phyloP scores from a whole-genome alignment of 345 rosid genomes.

The Hypericum perforatum region DNA sequence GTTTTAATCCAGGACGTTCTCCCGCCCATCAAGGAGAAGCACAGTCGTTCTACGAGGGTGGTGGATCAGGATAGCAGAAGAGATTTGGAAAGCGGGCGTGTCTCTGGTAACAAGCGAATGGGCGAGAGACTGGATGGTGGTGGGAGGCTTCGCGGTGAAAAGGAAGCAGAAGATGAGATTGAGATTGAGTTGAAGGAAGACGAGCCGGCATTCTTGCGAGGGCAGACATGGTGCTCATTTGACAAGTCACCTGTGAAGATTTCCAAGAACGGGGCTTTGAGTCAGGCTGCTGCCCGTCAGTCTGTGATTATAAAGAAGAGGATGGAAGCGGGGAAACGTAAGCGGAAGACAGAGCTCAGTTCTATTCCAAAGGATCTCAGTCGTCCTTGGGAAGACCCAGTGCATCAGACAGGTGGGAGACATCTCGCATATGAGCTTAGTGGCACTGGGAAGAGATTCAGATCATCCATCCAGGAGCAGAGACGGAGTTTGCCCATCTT shows the following conservation, averaged over 20 bases:
- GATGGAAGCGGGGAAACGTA: conserved; percentile 70
- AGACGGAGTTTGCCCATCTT: conserved; percentile 85
- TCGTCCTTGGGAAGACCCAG: conserved; percentile 96
- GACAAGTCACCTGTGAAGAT: conserved; percentile 90
- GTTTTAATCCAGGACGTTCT: conserved; percentile 75
- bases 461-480: conserved; percentile 84
- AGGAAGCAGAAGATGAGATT: conserved; percentile 83
- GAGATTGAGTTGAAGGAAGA: conserved; percentile 89
- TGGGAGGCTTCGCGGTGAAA: conserved; percentile 69
- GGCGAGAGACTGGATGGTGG: conserved; percentile 69
- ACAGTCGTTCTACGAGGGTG: conserved; percentile 68
- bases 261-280: conserved; percentile 81
- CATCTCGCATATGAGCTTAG: conserved; percentile 89
- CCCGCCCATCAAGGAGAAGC: conserved; percentile 51
- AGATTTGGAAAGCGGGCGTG: conserved; percentile 61
- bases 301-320: conserved; percentile 82
- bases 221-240: conserved; percentile 57
- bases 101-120: conserved; percentile 50
- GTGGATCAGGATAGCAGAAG: conserved; percentile 76
- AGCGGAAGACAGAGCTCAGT: conserved; percentile 83
- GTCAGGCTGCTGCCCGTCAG: conserved; percentile 88
- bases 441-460: conserved; percentile 76
- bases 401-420: conserved; percentile 86
- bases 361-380: conserved; percentile 92
- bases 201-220: conserved; percentile 75